Evolutionary conservation across 805 yeast species (phyloP).

Genomic region (Kregervanrija delftensis): DNA sequence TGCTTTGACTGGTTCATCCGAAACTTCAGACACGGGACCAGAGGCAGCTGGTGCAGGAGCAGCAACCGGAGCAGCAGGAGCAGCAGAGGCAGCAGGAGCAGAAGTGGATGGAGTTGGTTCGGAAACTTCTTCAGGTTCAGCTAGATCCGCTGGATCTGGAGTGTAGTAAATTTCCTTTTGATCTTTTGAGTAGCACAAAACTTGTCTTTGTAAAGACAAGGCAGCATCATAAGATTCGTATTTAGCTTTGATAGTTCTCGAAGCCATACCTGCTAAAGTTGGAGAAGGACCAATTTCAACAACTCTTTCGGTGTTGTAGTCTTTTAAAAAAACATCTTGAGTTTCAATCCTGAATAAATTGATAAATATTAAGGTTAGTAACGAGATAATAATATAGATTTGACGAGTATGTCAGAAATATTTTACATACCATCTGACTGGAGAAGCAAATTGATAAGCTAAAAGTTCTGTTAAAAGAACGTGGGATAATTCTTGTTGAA

Average conservation of each 20-base stretch:
- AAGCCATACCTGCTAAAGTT: conserved; percentile 97
- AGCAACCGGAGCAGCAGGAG: conserved; percentile 50
- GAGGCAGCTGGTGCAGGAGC: conserved; percentile 63
- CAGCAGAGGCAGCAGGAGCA: conserved; percentile 31
- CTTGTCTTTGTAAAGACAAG: conserved; percentile 85
- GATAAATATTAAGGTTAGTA: conserved; percentile 7
- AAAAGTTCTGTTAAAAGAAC: conserved; percentile 87
- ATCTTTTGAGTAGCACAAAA: conserved; percentile 91
- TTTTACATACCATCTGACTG: conserved; percentile 79
- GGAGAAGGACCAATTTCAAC: conserved; percentile 99
- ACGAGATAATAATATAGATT: not conserved
- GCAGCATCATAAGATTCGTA: conserved; percentile 99
- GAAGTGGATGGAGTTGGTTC: conserved; percentile 23
- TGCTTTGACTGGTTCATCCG: conserved; percentile 90
- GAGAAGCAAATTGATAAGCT: conserved; percentile 98
- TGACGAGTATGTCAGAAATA: not conserved
- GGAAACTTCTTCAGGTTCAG: conserved; percentile 26
- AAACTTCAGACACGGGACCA: conserved; percentile 76
- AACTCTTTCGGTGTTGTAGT: conserved; percentile 91
- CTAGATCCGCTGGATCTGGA: conserved; percentile 62
- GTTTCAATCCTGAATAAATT: conserved; percentile 63
- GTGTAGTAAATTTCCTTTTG: conserved; percentile 95
- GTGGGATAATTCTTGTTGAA: conserved; percentile 96
- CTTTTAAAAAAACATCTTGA: conserved; percentile 93
- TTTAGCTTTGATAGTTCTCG: conserved; percentile 89